Evolutionary conservation across 805 yeast genomes (phyloP).

Genomic region (Diddensiella caesifluorescens): DNA sequence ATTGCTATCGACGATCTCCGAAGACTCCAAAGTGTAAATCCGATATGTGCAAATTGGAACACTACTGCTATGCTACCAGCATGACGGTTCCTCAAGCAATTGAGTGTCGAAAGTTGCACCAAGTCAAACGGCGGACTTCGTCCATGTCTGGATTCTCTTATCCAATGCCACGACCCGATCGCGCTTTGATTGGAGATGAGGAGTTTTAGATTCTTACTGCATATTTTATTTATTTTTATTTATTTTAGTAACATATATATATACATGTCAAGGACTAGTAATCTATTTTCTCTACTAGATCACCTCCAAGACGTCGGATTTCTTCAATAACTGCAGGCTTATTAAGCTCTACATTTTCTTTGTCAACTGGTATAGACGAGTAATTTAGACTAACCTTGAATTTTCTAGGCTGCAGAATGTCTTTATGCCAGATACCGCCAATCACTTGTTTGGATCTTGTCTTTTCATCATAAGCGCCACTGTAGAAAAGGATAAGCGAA

Average conservation of each 20-base stretch:
- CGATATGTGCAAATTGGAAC: slow-evolving; percentile 32
- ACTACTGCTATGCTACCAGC: slow-evolving; percentile 38
- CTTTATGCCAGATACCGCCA: slow-evolving; percentile 77
- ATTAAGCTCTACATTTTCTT: slow-evolving; percentile 54
- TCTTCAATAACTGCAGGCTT: slow-evolving; percentile 70
- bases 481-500: slow-evolving; percentile 61
- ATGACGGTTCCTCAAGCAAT: slow-evolving; percentile 29
- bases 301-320: slow-evolving; percentile 43
- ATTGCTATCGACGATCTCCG: slow-evolving; percentile 52
- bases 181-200: slow-evolving; percentile 13
- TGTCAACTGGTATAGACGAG: slow-evolving; percentile 53
- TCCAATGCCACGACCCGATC: slow-evolving; percentile 29
- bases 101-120: slow-evolving; percentile 18
- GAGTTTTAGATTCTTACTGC: no score
- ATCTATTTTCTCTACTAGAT: slow-evolving; percentile 27
- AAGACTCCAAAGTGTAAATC: slow-evolving; percentile 44
- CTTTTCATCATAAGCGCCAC: slow-evolving; percentile 42
- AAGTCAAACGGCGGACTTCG: slow-evolving; percentile 5
- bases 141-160: slow-evolving; percentile 23
- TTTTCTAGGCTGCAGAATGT: slow-evolving; percentile 51
- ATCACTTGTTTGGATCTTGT: slow-evolving; percentile 41
- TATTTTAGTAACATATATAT: no score
- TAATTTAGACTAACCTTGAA: slow-evolving; percentile 77
- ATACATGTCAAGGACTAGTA: no score
- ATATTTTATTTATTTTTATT: no score